A percentile compares a stretch with the other conserved stretches of the same genome.
Conservation (phyloP, 192 early-diverging fungal genomes). For the Coemansia sp. region DNA sequence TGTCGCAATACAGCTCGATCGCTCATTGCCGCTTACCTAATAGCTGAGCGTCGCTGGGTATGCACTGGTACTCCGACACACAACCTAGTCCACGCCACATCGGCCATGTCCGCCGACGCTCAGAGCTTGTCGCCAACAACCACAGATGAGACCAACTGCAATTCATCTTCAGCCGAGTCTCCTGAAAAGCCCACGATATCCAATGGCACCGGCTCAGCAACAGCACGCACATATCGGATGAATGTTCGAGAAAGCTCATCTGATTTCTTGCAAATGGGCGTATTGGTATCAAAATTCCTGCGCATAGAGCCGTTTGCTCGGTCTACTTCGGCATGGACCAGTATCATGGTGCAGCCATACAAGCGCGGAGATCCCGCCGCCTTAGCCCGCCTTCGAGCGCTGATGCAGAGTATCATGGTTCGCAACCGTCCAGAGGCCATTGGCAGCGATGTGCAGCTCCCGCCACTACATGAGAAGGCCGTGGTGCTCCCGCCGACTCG, state of each 20-base stretch:
- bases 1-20: conserved; percentile 48
- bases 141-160: neutral
- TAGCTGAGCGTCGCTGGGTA: conserved; percentile 64
- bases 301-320: conserved; percentile 62
- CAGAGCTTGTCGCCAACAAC: neutral
- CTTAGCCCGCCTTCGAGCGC: conserved; percentile 45
- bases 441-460: conserved; percentile 59
- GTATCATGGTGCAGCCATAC: conserved; percentile 57
- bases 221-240: conserved; percentile 11
- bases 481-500: conserved; percentile 31
- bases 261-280: conserved; percentile 57
- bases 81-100: conserved; percentile 60
- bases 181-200: neutral
- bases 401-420: conserved; percentile 73
- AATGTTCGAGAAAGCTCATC: conserved; percentile 26
- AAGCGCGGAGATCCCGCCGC: conserved; percentile 53
- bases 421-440: conserved; percentile 63
- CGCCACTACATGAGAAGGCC: conserved; percentile 57
- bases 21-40: conserved; percentile 58
- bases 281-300: conserved; percentile 60
- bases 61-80: conserved; percentile 71
- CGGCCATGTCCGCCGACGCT: conserved; percentile 12
- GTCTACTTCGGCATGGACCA: conserved; percentile 47
- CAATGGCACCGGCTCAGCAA: neutral
- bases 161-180: neutral